Base-by-base conservation (phyloP, 257 asterid species). In the Solanum neorickii region DNA sequence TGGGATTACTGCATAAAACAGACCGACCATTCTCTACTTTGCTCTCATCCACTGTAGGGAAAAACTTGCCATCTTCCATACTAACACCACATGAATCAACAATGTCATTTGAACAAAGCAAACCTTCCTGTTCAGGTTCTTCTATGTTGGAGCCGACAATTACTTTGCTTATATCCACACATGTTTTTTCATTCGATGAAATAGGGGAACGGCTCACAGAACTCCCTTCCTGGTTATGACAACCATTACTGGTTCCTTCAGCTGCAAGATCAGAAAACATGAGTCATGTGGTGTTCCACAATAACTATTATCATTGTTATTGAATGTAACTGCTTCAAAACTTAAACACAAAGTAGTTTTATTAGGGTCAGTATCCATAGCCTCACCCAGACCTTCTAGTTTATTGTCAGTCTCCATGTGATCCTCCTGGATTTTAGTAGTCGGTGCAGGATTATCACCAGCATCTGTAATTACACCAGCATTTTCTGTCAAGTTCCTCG, bases 1-100 rank as follows among this genome's bases (percentile, higher is more conserved):
- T 89, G 82, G 78, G 80, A 89, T 76, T 85, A 83, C 86, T 86
- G 83, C 88, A 89, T 88, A 89, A 89, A 72, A 89, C 92, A 87
- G 75, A 86, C 83, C 86, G 89, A 76, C 88, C 87, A 69, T 31
- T 87, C 78, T 86, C 92, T 80, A 82, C 72, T 86, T 87, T 86
- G 85, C 86, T 86, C 82, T 88, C 92, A 73, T 87, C 91, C 72
- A 83, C 83, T 46, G 90, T 42, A 76, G 29, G 82, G 39, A 87
- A 87, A 84, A 87, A 70, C 78, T 86, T 92, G 85, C 88, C 86
- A 85, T 88, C 86, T 88, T 92, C 91, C 87, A 82, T 85, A 47
- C 75, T 88, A 84, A 78, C 88, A 89, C 82, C 90, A 82, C 93
- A 91, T 56, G 89, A 76, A 77, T 80, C 82, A 25, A 89, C 72